A percentile compares a stretch with the other conserved stretches of the same genome.
These are phyloP conservation scores for Magnolia changhungtana DNA, from an alignment of 164 flowering plant genomes.

Conservation along the genomic window DNA sequence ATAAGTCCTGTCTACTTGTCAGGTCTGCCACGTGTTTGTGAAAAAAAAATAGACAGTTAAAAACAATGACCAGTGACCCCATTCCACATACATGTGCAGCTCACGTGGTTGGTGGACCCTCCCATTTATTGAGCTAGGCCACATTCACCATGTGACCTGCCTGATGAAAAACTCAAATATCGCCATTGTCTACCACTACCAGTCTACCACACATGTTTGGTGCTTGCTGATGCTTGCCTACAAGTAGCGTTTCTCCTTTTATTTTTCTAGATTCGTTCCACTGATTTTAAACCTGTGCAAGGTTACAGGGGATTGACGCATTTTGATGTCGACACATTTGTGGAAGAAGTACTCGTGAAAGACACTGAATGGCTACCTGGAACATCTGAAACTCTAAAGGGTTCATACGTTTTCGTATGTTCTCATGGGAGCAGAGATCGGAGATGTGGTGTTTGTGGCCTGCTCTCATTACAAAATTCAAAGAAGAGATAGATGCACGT, in stretches of 20 bases:
- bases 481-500: slow-evolving; percentile 62
- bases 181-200: too few species aligned
- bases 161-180: too few species aligned
- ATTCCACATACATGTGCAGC: too few species aligned
- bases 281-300: slow-evolving; percentile 10
- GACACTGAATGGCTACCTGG: slow-evolving; percentile 85
- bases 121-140: too few species aligned
- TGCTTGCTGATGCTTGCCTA: too few species aligned
- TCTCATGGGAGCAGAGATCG: slow-evolving; percentile 85
- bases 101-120: too few species aligned
- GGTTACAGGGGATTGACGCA: slow-evolving; percentile 87
- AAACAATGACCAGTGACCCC: too few species aligned
- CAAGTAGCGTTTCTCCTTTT: neutral
- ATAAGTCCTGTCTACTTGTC: too few species aligned
- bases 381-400: slow-evolving; percentile 61
- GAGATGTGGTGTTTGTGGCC: slow-evolving; percentile 97
- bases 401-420: slow-evolving; percentile 81
- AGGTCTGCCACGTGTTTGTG: too few species aligned
- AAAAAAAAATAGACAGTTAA: neutral
- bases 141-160: slow-evolving; percentile 29
- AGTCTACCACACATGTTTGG: too few species aligned
- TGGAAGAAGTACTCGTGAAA: slow-evolving; percentile 91
- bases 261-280: neutral
- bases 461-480: slow-evolving; percentile 59
- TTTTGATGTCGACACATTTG: slow-evolving; percentile 93